These are phyloP conservation scores for Tilletiopsis washingtonensis DNA, from an alignment of 1,284 basidiomycete species.

Conservation along the genomic window DNA sequence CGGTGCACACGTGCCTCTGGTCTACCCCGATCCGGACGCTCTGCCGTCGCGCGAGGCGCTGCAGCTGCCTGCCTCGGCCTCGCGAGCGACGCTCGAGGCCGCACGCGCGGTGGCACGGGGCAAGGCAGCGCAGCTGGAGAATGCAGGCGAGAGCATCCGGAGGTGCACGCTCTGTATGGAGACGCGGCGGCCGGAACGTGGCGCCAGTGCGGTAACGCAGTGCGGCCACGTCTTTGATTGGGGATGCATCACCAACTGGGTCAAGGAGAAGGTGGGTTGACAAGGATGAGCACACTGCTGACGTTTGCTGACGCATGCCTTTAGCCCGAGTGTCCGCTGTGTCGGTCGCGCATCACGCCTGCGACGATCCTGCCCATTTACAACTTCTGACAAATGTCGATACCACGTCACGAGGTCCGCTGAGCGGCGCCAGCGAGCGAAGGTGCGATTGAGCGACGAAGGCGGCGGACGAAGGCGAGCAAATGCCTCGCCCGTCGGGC, in stretches of 20 bases:
- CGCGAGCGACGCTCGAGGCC: constrained; percentile 7
- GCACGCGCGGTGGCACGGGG: constrained; percentile 4
- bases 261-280: constrained; percentile 63
- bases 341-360: constrained; percentile 17
- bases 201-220: constrained; percentile 70
- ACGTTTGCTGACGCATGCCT: background rate
- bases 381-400: constrained; percentile 34
- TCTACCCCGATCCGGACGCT: constrained; percentile 14
- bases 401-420: too few relatives aligned
- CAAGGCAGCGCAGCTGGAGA: constrained; percentile 16
- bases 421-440: too few relatives aligned
- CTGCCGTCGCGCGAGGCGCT: constrained; percentile 2
- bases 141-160: constrained; percentile 15
- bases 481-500: too few relatives aligned
- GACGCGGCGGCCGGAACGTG: constrained; percentile 23
- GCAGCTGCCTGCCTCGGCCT: background rate
- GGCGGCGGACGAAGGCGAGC: too few relatives aligned
- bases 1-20: constrained; percentile 6
- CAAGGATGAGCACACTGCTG: background rate
- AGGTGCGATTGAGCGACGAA: too few relatives aligned
- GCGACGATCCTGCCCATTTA: constrained; percentile 26
- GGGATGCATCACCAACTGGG: constrained; percentile 82
- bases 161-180: constrained; percentile 49
- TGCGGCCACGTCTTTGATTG: constrained; percentile 93
- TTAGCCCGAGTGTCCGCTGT: constrained; percentile 29